These are phyloP conservation scores for Citrullus mucosospermus DNA, from an alignment of 306 rosid species.

Conservation along the genomic window DNA sequence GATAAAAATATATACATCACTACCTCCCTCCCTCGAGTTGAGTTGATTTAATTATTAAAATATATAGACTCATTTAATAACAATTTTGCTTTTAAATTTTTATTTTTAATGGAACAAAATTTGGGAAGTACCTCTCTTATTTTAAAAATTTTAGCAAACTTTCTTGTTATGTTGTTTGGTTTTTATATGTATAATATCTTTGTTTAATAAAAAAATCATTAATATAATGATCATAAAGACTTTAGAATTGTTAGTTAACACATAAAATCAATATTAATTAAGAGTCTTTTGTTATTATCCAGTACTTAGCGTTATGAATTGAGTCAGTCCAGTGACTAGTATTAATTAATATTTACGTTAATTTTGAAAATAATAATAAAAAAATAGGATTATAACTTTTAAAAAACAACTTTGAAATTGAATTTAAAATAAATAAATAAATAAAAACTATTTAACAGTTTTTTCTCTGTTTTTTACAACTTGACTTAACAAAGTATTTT, in stretches of 20 bases:
- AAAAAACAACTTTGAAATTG: no score
- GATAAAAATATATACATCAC: neutral
- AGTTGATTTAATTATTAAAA: neutral
- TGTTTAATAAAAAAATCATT: neutral
- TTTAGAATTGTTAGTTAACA: neutral
- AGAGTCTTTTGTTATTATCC: neutral
- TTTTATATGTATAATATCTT: no score
- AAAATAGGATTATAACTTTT: neutral
- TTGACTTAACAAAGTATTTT: neutral
- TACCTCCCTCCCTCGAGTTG: neutral
- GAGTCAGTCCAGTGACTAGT: neutral
- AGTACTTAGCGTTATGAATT: neutral
- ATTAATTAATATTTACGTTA: neutral
- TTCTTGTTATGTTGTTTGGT: neutral
- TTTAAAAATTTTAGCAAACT: neutral
- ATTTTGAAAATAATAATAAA: neutral
- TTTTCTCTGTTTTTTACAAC: neutral
- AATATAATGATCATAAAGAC: neutral
- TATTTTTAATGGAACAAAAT: no score
- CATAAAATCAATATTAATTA: neutral
- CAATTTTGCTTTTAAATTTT: neutral
- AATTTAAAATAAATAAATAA: neutral
- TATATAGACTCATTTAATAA: neutral
- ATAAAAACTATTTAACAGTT: neutral
- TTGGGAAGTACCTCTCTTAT: neutral